Evolutionary conservation across 2,329 filamentous ascomycete species (phyloP).

Genomic region (Gaeumannomyces sp.): DNA sequence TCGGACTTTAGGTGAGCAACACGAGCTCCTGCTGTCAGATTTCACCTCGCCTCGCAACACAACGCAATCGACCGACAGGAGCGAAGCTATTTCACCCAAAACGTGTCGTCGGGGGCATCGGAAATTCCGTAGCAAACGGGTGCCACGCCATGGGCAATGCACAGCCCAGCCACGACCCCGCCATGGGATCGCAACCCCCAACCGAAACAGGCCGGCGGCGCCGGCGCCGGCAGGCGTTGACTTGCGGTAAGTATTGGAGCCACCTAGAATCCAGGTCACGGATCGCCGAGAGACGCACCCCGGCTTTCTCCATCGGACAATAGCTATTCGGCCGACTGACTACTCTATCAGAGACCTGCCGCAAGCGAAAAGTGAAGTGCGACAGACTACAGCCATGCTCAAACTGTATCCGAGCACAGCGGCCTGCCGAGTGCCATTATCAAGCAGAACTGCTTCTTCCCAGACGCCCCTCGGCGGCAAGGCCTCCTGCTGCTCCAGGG

Average conservation of each 20-base stretch:
- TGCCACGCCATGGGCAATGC: background rate
- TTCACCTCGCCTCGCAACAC: background rate
- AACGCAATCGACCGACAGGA: background rate
- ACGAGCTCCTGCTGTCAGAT: too few relatives aligned
- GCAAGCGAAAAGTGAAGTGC: slow-evolving; percentile 38
- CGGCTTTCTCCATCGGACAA: too few relatives aligned
- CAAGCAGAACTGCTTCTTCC: slow-evolving; percentile 7
- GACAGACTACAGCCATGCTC: slow-evolving; percentile 33
- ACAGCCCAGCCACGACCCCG: too few relatives aligned
- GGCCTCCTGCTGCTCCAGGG: background rate
- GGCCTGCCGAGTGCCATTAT: slow-evolving; percentile 16
- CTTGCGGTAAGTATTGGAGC: background rate
- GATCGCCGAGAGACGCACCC: too few relatives aligned
- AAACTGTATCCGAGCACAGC: slow-evolving; percentile 31
- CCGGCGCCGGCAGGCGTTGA: background rate
- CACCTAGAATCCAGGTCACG: too few relatives aligned
- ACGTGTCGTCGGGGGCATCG: too few relatives aligned
- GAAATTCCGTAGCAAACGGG: background rate
- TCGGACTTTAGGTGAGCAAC: background rate
- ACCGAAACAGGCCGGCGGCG: background rate
- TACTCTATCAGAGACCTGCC: slow-evolving; percentile 23
- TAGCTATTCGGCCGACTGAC: background rate
- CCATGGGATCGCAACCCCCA: too few relatives aligned
- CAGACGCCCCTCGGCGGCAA: background rate
- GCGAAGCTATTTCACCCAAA: background rate